Evolutionary conservation across 2,329 filamentous ascomycete species (phyloP).

Genomic region (Apiospora malaysiana): DNA sequence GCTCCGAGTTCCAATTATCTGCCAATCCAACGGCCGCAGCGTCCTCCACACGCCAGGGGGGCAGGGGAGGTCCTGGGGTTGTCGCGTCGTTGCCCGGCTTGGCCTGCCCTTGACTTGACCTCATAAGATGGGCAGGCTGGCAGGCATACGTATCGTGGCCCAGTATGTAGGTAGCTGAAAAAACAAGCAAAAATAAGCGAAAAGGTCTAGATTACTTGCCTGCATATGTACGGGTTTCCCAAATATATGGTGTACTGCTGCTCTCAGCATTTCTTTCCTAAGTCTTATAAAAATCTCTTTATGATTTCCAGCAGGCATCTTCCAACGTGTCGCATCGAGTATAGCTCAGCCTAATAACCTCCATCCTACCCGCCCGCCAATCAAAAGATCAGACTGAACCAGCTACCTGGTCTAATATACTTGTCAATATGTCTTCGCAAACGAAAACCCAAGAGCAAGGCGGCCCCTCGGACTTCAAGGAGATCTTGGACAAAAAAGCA

Average conservation of each 20-base stretch:
- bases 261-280: neutral
- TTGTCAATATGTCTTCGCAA: constrained; percentile 21
- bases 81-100: constrained; percentile 1
- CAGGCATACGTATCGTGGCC: neutral
- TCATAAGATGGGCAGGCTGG: neutral
- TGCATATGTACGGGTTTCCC: neutral
- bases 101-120: constrained; percentile 10
- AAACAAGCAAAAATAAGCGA: constrained; percentile 7
- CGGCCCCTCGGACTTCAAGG: constrained; percentile 40
- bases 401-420: constrained; percentile 20
- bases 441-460: constrained; percentile 25
- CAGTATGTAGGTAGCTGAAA: constrained; percentile 5
- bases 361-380: neutral
- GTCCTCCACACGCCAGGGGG: neutral
- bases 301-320: neutral
- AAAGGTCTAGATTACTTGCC: neutral
- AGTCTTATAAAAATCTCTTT: neutral
- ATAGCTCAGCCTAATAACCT: neutral
- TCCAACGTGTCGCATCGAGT: neutral
- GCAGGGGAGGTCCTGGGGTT: too few relatives aligned
- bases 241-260: constrained; percentile 2
- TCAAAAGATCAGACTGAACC: neutral
- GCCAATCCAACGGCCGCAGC: neutral
- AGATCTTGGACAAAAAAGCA: constrained; percentile 51
- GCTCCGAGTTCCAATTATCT: neutral